These are phyloP conservation scores for Halenospora varia DNA, from an alignment of 495 filamentous ascomycete species.

Conservation along the genomic window DNA sequence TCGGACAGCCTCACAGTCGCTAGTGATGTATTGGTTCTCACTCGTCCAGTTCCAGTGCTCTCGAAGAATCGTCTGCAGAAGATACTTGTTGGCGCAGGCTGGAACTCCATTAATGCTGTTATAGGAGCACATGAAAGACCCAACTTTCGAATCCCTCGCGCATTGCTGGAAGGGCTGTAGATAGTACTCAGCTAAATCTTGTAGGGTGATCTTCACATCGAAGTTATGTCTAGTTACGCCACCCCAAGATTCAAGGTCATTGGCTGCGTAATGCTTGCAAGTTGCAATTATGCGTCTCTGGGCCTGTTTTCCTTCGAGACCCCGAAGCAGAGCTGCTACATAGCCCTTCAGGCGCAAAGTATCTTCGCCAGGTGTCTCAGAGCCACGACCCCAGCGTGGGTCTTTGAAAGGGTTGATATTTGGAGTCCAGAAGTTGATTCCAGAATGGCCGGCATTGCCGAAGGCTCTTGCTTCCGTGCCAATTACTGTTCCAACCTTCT, in stretches of 20 bases:
- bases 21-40: slow-evolving; percentile 39
- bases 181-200: slow-evolving; percentile 45
- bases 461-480: slow-evolving; percentile 1
- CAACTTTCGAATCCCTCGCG: slow-evolving; percentile 39
- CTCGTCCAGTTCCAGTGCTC: slow-evolving; percentile 43
- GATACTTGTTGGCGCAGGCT: slow-evolving; percentile 37
- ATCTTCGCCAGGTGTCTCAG: slow-evolving; percentile 41
- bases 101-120: slow-evolving; percentile 41
- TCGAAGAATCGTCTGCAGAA: slow-evolving; percentile 38
- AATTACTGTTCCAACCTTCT: slow-evolving; percentile 30
- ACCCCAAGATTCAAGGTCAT: slow-evolving; percentile 33
- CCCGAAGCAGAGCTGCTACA: slow-evolving; percentile 52
- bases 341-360: slow-evolving; percentile 51
- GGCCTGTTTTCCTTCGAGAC: slow-evolving; percentile 52
- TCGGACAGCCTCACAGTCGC: slow-evolving; percentile 42
- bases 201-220: slow-evolving; percentile 35
- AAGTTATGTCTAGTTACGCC: slow-evolving; percentile 28
- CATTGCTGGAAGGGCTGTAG: slow-evolving; percentile 43
- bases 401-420: slow-evolving; percentile 45
- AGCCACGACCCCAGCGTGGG: slow-evolving; percentile 40
- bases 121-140: slow-evolving; percentile 45
- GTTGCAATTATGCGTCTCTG: slow-evolving; percentile 44
- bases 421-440: slow-evolving; percentile 3
- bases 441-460: not conserved
- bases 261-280: slow-evolving; percentile 60